A percentile compares a stretch with the other conserved stretches of the same genome.
phyloP scores from a whole-genome alignment of 73 alveolate species.

The Paramecium octaurelia region DNA sequence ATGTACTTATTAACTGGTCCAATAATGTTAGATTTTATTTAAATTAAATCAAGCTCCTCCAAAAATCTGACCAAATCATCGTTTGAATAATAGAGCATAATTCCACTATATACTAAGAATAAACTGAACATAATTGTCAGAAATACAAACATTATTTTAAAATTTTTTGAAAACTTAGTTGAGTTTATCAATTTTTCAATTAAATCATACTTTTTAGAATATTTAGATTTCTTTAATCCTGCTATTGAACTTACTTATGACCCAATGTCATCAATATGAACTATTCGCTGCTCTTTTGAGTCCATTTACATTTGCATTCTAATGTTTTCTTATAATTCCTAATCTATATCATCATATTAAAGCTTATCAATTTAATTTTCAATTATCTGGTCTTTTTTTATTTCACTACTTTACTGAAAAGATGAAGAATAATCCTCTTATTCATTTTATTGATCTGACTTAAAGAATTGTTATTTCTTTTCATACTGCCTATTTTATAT shows the following conservation, averaged over 20 bases:
- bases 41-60: conserved; percentile 24
- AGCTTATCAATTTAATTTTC: background rate
- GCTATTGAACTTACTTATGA: conserved; percentile 51
- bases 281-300: background rate
- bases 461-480: background rate
- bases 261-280: conserved; percentile 45
- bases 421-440: background rate
- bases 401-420: background rate
- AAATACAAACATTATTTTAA: background rate
- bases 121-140: background rate
- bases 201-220: conserved; percentile 5
- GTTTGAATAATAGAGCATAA: background rate
- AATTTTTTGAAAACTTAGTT: background rate
- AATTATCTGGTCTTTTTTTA: background rate
- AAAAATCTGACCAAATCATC: background rate
- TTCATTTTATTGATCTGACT: background rate
- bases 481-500: background rate
- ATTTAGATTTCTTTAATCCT: conserved; percentile 2
- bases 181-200: background rate
- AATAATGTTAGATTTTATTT: conserved; percentile 14
- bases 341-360: conserved; percentile 22
- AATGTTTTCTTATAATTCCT: conserved; percentile 24
- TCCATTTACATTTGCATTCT: conserved; percentile 36
- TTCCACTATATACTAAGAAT: background rate
- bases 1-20: conserved; percentile 31